Evolutionary conservation across 352 stramenopile species (phyloP), one percentile per base, ranked within the genome.

Genomic region (Globisporangium paddicum): DNA sequence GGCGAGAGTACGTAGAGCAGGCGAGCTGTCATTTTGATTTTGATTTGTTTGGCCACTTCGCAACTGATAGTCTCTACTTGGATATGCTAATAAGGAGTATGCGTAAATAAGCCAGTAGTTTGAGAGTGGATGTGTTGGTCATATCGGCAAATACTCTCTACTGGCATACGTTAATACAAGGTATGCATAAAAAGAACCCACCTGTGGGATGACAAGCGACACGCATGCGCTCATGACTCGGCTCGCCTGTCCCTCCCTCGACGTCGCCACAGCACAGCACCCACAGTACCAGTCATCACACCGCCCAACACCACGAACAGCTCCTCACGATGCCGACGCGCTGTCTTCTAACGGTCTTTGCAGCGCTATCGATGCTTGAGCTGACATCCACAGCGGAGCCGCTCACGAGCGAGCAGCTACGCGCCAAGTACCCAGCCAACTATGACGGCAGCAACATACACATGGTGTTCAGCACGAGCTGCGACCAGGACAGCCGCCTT

Each of bases 1-100:
- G 89, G 89, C 32, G 89, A 97, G 42, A 97, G 72, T 65, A 97
- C 66, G 28, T 86, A 90, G 38, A 94, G 57, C 16, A 96, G 58
- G 6, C 76, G 73, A 19, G 68, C 64, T 16, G 45, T 54, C 51
- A 54, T 72, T 19, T 40, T 46, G n/a, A 40, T 62, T 53, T 23
- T 59, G 25, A n/a, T n/a, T n/a, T n/a, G n/a, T n/a, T n/a, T n/a
- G n/a, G n/a, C n/a, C n/a, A n/a, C n/a, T n/a, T n/a, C n/a, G n/a
- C n/a, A n/a, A n/a, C n/a, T n/a, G n/a, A n/a, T n/a, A n/a, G n/a
- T n/a, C n/a, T n/a, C n/a, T n/a, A n/a, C n/a, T n/a, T n/a, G n/a
- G n/a, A n/a, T n/a, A n/a, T n/a, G n/a, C n/a, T n/a, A n/a, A n/a
- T n/a, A n/a, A n/a, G n/a, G n/a, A n/a, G n/a, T n/a, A n/a, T n/a